Conservation (phyloP, 2,329 filamentous ascomycete species). For the Gnomoniopsis sp. region DNA sequence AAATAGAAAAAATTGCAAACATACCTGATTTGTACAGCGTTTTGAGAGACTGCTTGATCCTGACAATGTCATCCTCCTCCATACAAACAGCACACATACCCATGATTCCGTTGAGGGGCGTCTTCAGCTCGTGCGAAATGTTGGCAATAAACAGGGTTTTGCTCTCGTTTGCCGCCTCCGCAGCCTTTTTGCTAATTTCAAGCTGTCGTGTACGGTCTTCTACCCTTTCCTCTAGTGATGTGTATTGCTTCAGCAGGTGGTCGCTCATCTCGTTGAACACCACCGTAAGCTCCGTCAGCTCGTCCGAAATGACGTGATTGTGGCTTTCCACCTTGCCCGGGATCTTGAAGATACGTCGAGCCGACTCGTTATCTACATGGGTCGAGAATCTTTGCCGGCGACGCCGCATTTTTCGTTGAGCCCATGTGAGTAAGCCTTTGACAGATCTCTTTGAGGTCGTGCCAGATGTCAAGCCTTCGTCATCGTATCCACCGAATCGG, state of each 20-base stretch:
- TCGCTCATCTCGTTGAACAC: slow-evolving; percentile 96
- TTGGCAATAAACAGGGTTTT: slow-evolving; percentile 98
- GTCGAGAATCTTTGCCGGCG: slow-evolving; percentile 25
- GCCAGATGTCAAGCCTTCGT: slow-evolving; percentile 42
- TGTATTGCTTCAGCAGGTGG: slow-evolving; percentile 83
- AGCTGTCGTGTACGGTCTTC: slow-evolving; percentile 78
- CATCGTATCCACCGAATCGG: slow-evolving; percentile 39
- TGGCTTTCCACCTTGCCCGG: slow-evolving; percentile 76
- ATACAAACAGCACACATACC: slow-evolving; percentile 93
- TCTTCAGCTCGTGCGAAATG: slow-evolving; percentile 84
- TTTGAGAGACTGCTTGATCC: slow-evolving; percentile 78
- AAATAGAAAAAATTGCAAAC: slow-evolving; percentile 23
- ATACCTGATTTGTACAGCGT: slow-evolving; percentile 79
- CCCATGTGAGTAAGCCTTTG: slow-evolving; percentile 36
- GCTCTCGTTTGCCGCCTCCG: slow-evolving; percentile 92
- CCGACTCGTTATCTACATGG: slow-evolving; percentile 34
- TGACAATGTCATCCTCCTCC: slow-evolving; percentile 77
- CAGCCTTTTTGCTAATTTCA: slow-evolving; percentile 85
- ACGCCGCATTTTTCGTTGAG: slow-evolving; percentile 35
- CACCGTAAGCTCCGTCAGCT: slow-evolving; percentile 75
- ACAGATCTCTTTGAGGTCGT: slow-evolving; percentile 41
- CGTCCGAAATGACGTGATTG: slow-evolving; percentile 76
- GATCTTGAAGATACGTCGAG: slow-evolving; percentile 70
- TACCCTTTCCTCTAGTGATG: slow-evolving; percentile 79
- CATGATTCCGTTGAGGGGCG: slow-evolving; percentile 90